Percentiles rank a stretch among this genome's conserved stretches.
phyloP scores from a whole-genome alignment of 148 eudicot species.

The Pharnaceum exiguum region DNA sequence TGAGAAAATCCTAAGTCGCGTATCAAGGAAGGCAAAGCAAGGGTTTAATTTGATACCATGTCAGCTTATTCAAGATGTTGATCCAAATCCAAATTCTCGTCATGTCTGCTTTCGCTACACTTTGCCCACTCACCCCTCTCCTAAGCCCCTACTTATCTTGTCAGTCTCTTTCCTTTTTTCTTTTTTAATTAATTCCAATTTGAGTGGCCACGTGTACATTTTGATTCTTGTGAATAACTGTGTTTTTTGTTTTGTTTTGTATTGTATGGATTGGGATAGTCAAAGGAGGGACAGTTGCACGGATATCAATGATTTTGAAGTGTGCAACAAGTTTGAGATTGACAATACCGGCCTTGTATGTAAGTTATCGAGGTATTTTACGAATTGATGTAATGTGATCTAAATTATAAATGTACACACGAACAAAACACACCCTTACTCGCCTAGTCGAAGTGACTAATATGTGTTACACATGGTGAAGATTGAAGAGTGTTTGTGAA shows the following conservation, averaged over 20 bases:
- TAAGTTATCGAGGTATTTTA: slow-evolving; percentile 34
- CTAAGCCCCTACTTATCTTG: slow-evolving; percentile 37
- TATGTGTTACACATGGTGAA: no score
- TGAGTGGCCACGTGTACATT: no score
- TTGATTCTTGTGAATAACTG: background rate
- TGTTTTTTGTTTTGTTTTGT: background rate
- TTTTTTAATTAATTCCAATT: background rate
- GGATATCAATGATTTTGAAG: slow-evolving; percentile 58
- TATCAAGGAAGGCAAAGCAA: slow-evolving; percentile 57
- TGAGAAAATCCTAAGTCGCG: slow-evolving; percentile 26
- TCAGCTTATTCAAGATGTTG: slow-evolving; percentile 17
- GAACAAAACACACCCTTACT: no score
- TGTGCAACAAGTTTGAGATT: slow-evolving; percentile 73
- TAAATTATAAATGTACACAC: slow-evolving; percentile 3
- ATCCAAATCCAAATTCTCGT: slow-evolving; percentile 10
- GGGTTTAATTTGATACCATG: slow-evolving; percentile 70
- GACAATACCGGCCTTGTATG: slow-evolving; percentile 97
- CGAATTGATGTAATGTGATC: slow-evolving; percentile 2
- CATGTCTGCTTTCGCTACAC: slow-evolving; percentile 39
- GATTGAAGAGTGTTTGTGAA: background rate
- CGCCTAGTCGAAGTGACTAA: no score
- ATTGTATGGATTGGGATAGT: slow-evolving; percentile 36
- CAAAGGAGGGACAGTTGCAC: slow-evolving; percentile 55
- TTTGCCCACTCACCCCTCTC: slow-evolving; percentile 21
- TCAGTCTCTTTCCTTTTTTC: slow-evolving; percentile 27